Base-by-base conservation (phyloP, 176 grass and related monocot genomes). In the Typha latifolia region DNA sequence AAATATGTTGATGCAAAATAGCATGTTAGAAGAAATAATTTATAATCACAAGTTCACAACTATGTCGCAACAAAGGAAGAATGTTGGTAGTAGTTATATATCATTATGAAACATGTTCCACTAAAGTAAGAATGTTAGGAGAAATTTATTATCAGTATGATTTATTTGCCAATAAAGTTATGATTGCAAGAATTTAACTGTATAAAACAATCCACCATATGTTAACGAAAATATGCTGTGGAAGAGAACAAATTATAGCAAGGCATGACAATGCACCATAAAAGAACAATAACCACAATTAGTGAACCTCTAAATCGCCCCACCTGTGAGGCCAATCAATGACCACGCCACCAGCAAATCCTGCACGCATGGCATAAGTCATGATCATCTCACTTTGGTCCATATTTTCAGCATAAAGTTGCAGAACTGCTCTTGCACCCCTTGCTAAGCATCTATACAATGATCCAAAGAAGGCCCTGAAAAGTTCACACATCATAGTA, bases 311-410 rank as follows among this genome's bases (percentile, higher is more conserved):
- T 16, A 57, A 74, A 80, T 49, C 19, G 43, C 50, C 52, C 4
- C 32, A 96, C 88, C 88, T 96, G 47, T 96, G 88, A 68, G 93
- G 93, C 93, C 88, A 96, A 48, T 96, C 93, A 55, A 96, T 34
- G 12, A 96, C 88, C 47, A 96, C 80, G 53, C 93, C 93, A 51
- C 93, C 93, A 73, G 93, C 83, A 82, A 96, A 96, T 52, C 93
- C 93, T 75, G 93, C 93, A 70, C 89, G 78, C 88, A 97, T 97
- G 62, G 93, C 93, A 79, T 72, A 89, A 59, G 81, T 87, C 70
- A 86, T 82, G 15, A 89, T 91, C 93, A 97, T 97, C 84, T 97
- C 93, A 68, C 83, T 97, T 76, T 97, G 93, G 31, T 92, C 70
- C 80, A 91, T 87, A 55, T 92, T 97, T 62, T 97, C 88, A 84